Percentiles rank a stretch among this genome's conserved stretches.
These are phyloP conservation scores for Solanum arcanum DNA, from an alignment of 257 asterid genomes.

Conservation along the genomic window DNA sequence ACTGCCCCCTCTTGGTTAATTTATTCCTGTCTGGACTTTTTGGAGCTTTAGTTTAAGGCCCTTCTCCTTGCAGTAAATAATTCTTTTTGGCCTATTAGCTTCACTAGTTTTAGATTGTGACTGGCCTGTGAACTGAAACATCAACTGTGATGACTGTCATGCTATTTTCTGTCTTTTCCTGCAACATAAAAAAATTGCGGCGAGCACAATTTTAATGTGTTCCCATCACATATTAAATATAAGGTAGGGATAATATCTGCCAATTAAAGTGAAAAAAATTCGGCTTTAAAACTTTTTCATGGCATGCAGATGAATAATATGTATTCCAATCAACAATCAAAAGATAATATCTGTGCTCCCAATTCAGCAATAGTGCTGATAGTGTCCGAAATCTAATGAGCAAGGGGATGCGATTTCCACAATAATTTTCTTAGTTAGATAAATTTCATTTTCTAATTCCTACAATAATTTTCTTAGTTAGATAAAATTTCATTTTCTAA, in stretches of 20 bases:
- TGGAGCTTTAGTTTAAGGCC: background rate
- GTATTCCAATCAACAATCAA: background rate
- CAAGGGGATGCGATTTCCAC: background rate
- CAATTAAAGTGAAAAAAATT: background rate
- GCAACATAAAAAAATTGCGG: background rate
- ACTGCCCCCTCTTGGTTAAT: background rate
- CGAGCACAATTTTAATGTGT: no score
- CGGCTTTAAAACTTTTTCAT: background rate
- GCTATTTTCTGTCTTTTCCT: background rate
- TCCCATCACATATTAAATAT: background rate
- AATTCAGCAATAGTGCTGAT: background rate
- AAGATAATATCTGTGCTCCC: background rate
- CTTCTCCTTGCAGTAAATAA: background rate
- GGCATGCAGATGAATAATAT: background rate
- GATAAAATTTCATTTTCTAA: background rate
- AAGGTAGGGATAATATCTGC: background rate
- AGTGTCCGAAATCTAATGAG: background rate
- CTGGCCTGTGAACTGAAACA: background rate
- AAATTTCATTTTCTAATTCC: background rate
- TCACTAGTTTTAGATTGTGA: background rate
- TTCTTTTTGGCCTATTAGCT: background rate
- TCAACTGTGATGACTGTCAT: background rate
- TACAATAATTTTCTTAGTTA: background rate
- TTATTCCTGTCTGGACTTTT: background rate
- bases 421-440: background rate